phyloP scores from a whole-genome alignment of 1,284 basidiomycete species.

The Leccinum subrobustum region DNA sequence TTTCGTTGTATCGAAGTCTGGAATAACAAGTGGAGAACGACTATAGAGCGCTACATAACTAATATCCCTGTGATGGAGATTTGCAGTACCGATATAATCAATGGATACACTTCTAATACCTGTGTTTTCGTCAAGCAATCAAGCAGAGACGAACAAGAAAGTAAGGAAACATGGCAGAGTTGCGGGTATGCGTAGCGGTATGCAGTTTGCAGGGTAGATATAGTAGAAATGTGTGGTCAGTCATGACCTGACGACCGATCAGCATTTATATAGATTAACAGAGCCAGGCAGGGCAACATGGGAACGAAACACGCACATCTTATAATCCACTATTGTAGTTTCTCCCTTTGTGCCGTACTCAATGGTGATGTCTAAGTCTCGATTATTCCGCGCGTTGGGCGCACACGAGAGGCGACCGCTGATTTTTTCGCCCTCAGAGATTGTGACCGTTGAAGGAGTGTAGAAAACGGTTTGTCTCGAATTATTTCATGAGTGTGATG shows the following conservation, averaged over 20 bases:
- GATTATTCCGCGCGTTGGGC: conserved; percentile 88
- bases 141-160: neutral
- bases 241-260: conserved; percentile 73
- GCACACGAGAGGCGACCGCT: conserved; percentile 72
- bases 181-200: conserved; percentile 7
- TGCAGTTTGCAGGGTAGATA: conserved; percentile 9
- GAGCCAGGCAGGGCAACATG: conserved; percentile 9
- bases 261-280: conserved; percentile 42
- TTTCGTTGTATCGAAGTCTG: neutral
- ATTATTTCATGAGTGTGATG: conserved; percentile 3
- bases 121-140: conserved; percentile 17
- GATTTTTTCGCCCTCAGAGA: conserved; percentile 71
- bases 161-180: conserved; percentile 2
- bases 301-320: conserved; percentile 66
- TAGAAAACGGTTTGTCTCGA: conserved; percentile 94
- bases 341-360: conserved; percentile 54
- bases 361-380: conserved; percentile 89
- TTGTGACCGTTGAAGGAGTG: conserved; percentile 74
- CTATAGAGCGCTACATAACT: neutral
- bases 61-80: neutral
- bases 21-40: neutral
- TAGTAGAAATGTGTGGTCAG: conserved; percentile 14
- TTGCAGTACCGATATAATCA: conserved; percentile 7
- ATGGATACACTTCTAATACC: conserved; percentile 27
- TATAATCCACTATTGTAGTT: conserved; percentile 57